Base-by-base conservation (phyloP, 805 yeast species). In the Candida insectorum region DNA sequence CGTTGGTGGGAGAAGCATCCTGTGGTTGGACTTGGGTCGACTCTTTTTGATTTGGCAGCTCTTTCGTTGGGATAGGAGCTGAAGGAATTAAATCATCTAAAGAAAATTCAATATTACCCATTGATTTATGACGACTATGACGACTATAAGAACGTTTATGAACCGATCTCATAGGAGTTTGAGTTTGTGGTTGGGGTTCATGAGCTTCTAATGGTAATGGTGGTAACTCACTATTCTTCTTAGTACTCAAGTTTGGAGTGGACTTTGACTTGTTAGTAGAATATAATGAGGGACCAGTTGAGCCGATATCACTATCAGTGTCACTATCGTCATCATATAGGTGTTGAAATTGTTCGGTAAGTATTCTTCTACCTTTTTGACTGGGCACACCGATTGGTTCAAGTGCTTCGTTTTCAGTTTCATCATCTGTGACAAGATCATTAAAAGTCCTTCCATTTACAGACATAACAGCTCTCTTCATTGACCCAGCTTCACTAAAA, bases 351-450 rank as follows among this genome's bases (percentile, higher is more conserved):
- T 60, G 62, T 22, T 49, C 54, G 23, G 43, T 49, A n/a, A 54
- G 36, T 3, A 48, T 47, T n/a, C 45, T 46, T 31, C 51, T 44
- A 1, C 68, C 63, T 5, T 51, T 62, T 26, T 42, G 45, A 17
- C 58, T 50, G 4, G 70, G 71, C 5, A 56, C 37, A 3, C 67
- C 68, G 13, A 60, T 47, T n/a, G 65, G 66, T 30, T 60, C 66
- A 26, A 58, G 45, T 5, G 30, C 31, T 13, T 39, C 50, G 22
- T 24, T 20, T 15, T 45, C 54, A 7, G 54, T 41, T 5, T 40
- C 45, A 17, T 45, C 36, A 16, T 54, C 60, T 8, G 55, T 43
- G 2, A 36, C 20, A 2, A 51, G 28, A 36, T 58, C 63, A 17
- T 58, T 52, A 33, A 55, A 57, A 1, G 54, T 43, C 2, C 55